Base-by-base conservation (phyloP, 73 alveolate species). In the Paraurostyla sp. region DNA sequence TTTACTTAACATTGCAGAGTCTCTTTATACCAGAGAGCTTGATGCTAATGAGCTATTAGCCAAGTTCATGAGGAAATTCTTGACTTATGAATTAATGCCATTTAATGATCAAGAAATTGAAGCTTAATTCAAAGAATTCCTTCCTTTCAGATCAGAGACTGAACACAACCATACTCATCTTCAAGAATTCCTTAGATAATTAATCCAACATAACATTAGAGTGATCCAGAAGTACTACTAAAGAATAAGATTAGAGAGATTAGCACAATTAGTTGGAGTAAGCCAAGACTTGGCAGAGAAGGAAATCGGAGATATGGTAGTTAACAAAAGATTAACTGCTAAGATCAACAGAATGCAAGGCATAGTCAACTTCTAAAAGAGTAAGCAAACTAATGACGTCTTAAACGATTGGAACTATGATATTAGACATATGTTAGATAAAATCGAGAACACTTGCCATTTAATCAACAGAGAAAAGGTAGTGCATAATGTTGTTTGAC, bases 171-270 rank as follows among this genome's bases (percentile, higher is more conserved):
- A 60, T 56, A 75, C 33, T 58, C 94, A 93, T 62, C 36, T 83
- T 27, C 60, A 88, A 48, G 93, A 85, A 1, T 95, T 97, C 88
- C 83, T 95, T 58, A 97, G 95, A 91, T 80, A 96, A 80, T 76
- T 97, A 58, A 96, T 94, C 45, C 98, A 97, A 56, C 99, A 97
- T 82, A 97, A 97, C 89, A 81, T 97, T 51, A 89, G 98, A 65
- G 94, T 95, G 13, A 83, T 96, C 54, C 92, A 92, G 68, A 90
- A 87, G 56, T 97, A 96, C 94, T 97, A 96, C 75, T 43, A 94
- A 9, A 71, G 96, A 41, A 90, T 96, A 50, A 87, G 91, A 63
- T 71, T 97, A 23, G 80, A 87, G 29, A 93, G 99, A 56, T 89
- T 97, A 22, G 82, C 97, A 40, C 89, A 91, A 42, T 85, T 97